A percentile compares a stretch with the other conserved stretches of the same genome.
Conservation (phyloP, 352 stramenopile genomes). For the Globisporangium cylindrosporum region DNA sequence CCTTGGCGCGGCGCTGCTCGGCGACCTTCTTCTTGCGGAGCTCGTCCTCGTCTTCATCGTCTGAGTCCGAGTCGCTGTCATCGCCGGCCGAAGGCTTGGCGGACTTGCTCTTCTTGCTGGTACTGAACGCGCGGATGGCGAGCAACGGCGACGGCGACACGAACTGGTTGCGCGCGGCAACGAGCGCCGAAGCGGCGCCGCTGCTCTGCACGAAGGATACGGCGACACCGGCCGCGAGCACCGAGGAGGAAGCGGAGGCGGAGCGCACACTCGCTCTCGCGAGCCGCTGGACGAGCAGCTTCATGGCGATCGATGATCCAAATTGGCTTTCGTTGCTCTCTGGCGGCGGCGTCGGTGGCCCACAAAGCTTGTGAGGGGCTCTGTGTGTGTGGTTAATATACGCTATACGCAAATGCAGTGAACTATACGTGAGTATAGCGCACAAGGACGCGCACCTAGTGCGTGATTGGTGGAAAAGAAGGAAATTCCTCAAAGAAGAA, state of each 20-base stretch:
- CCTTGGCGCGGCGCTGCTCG: conserved; percentile 18
- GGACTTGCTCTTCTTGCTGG: conserved; percentile 17
- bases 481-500: no score
- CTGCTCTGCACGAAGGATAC: conserved; percentile 17
- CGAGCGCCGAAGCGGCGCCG: conserved; percentile 3
- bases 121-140: conserved; percentile 30
- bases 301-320: conserved; percentile 15
- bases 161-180: conserved; percentile 11
- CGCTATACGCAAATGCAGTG: not conserved
- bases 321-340: conserved; percentile 10
- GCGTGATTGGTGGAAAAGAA: no score
- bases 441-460: no score
- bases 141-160: conserved; percentile 14
- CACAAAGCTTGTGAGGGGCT: conserved; percentile 12
- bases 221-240: not conserved
- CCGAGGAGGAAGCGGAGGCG: conserved; percentile 5
- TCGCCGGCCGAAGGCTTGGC: conserved; percentile 10
- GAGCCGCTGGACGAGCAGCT: conserved; percentile 26
- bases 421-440: not conserved
- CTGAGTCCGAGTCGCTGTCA: conserved; percentile 20
- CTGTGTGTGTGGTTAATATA: conserved; percentile 9
- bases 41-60: conserved; percentile 32
- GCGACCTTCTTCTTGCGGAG: conserved; percentile 13
- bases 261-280: conserved; percentile 21
- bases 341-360: conserved; percentile 10